phyloP scores from a whole-genome alignment of 345 rosid species.

The Brassica rapa region DNA sequence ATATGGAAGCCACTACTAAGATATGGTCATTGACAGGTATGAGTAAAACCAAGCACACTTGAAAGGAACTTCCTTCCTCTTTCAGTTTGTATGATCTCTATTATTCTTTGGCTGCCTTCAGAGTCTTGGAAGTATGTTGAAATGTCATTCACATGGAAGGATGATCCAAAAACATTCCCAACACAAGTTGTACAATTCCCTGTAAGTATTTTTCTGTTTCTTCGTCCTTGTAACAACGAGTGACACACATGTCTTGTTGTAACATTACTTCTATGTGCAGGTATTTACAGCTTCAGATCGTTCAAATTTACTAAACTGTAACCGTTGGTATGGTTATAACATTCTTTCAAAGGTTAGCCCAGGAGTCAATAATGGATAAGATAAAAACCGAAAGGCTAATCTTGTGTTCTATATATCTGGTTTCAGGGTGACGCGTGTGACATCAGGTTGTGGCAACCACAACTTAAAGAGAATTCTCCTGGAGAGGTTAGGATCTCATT shows the following conservation, averaged over 20 bases:
- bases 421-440: slow-evolving; percentile 90
- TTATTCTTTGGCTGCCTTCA: slow-evolving; percentile 38
- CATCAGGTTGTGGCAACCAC: slow-evolving; percentile 92
- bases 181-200: slow-evolving; percentile 96
- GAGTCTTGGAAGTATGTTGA: slow-evolving; percentile 99
- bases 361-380: slow-evolving; percentile 9
- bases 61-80: slow-evolving; percentile 14
- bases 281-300: slow-evolving; percentile 93
- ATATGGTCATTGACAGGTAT: slow-evolving; percentile 99
- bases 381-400: neutral
- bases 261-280: slow-evolving; percentile 44
- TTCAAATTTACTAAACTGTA: slow-evolving; percentile 91
- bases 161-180: slow-evolving; percentile 87
- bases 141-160: slow-evolving; percentile 91
- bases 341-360: slow-evolving; percentile 78
- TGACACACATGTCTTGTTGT: neutral
- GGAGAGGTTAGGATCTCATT: slow-evolving; percentile 70
- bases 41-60: slow-evolving; percentile 9
- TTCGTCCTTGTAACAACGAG: slow-evolving; percentile 77
- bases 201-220: slow-evolving; percentile 50
- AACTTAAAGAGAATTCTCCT: slow-evolving; percentile 93
- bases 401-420: slow-evolving; percentile 39
- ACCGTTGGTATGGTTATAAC: slow-evolving; percentile 94
- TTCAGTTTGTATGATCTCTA: neutral
- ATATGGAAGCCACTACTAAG: slow-evolving; percentile 92